Percentiles rank a stretch among this genome's conserved stretches.
These are phyloP conservation scores for Calonectria hawksworthii DNA, from an alignment of 2,329 filamentous ascomycete species.

Conservation along the genomic window DNA sequence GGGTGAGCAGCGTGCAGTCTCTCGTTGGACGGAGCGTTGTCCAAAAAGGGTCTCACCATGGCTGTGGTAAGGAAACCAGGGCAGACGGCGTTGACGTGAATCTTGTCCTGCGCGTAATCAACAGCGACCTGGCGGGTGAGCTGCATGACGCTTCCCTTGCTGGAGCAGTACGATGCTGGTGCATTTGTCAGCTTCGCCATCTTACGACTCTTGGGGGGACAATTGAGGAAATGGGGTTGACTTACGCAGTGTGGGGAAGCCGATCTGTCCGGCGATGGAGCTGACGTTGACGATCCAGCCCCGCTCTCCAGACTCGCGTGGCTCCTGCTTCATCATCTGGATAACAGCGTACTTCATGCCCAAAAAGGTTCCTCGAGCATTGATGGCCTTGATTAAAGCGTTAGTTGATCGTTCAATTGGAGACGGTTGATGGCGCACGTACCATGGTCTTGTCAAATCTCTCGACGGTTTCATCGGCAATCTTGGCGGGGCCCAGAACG, in stretches of 20 bases:
- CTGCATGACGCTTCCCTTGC: neutral
- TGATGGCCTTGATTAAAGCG: neutral
- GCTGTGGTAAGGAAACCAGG: neutral
- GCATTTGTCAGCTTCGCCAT: neutral
- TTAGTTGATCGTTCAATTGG: neutral
- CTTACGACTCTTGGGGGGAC: neutral
- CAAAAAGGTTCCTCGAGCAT: neutral
- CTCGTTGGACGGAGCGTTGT: neutral
- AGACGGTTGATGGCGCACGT: neutral
- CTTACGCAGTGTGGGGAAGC: neutral
- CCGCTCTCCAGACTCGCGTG: neutral
- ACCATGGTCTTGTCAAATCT: neutral
- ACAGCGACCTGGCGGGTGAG: neutral
- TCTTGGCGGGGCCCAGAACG: neutral
- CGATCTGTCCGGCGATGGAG: neutral
- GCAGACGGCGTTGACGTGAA: neutral
- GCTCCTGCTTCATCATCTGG: neutral
- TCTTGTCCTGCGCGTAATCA: neutral
- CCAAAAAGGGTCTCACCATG: neutral
- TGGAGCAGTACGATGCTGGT: neutral
- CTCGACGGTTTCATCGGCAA: neutral
- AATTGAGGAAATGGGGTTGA: neutral
- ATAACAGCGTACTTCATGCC: neutral
- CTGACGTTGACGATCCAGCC: neutral
- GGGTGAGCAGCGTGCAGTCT: neutral